Conservation (phyloP, 257 asterid genomes). For the Plantago major region DNA sequence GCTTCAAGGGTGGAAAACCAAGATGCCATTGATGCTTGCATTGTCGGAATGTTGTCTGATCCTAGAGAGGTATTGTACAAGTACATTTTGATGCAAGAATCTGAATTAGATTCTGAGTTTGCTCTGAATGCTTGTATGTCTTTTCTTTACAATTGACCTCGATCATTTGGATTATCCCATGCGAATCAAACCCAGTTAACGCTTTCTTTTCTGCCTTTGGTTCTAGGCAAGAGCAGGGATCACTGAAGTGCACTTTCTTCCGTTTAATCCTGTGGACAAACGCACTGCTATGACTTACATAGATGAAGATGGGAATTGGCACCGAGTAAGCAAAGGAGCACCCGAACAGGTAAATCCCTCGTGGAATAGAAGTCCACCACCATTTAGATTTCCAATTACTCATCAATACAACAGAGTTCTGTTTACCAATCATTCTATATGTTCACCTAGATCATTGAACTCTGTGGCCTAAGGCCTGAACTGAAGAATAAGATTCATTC, state of each 20-base stretch:
- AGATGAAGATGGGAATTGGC: slow-evolving; percentile 51
- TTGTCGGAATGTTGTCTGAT: slow-evolving; percentile 53
- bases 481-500: slow-evolving; percentile 36
- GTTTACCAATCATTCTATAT: neutral
- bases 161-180: no score
- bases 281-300: slow-evolving; percentile 66
- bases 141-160: neutral
- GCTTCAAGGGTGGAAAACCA: slow-evolving; percentile 76
- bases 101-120: neutral
- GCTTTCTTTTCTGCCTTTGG: neutral
- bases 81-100: no score
- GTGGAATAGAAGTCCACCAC: neutral
- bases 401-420: neutral
- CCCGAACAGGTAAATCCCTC: slow-evolving; percentile 51
- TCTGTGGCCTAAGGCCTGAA: slow-evolving; percentile 36
- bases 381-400: neutral
- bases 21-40: slow-evolving; percentile 76
- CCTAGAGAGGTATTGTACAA: slow-evolving; percentile 40
- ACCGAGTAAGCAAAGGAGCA: slow-evolving; percentile 68
- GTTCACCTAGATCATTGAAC: slow-evolving; percentile 36
- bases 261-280: slow-evolving; percentile 65
- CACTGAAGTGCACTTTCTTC: slow-evolving; percentile 60
- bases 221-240: slow-evolving; percentile 59
- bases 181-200: no score
- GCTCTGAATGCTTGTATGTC: no score